Conservation (phyloP, 495 filamentous ascomycete species). For the Articulospora tetracladia region DNA sequence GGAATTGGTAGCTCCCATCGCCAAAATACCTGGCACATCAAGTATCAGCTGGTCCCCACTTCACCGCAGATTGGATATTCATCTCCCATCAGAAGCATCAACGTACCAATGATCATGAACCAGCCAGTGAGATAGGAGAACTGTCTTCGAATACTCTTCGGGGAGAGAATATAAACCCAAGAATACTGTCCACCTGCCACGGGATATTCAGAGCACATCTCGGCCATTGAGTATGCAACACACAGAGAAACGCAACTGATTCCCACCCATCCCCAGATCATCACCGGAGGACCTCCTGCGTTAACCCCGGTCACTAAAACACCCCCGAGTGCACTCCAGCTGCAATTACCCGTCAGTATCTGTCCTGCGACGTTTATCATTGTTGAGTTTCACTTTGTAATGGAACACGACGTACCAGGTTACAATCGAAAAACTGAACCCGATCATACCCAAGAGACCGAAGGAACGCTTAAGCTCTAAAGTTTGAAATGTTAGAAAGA, state of each 20-base stretch:
- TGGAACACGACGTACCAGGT: conserved; percentile 36
- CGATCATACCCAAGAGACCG: conserved; percentile 55
- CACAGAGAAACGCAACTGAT: conserved; percentile 45
- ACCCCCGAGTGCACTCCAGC: conserved; percentile 53
- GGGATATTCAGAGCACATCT: conserved; percentile 50
- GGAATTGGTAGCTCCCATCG: conserved; percentile 56
- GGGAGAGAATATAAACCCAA: conserved; percentile 49
- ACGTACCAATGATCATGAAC: conserved; percentile 48
- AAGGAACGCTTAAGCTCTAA: conserved; percentile 55
- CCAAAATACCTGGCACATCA: conserved; percentile 35
- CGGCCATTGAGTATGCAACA: conserved; percentile 55
- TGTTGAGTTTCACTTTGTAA: not conserved
- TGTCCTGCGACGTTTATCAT: not conserved
- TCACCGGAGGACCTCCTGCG: conserved; percentile 52
- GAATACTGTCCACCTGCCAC: conserved; percentile 43
- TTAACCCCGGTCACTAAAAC: conserved; percentile 53
- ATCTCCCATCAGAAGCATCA: conserved; percentile 22
- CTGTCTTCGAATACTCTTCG: conserved; percentile 42
- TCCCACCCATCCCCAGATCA: conserved; percentile 54
- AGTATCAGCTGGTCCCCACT: too few species aligned
- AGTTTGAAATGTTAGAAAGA: not conserved
- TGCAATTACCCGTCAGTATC: conserved; percentile 15
- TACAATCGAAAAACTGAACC: conserved; percentile 57
- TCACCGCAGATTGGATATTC: not conserved
- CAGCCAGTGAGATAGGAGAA: conserved; percentile 48